phyloP scores from a whole-genome alignment of 1,284 basidiomycete species.

The Malassezia brasiliensis region DNA sequence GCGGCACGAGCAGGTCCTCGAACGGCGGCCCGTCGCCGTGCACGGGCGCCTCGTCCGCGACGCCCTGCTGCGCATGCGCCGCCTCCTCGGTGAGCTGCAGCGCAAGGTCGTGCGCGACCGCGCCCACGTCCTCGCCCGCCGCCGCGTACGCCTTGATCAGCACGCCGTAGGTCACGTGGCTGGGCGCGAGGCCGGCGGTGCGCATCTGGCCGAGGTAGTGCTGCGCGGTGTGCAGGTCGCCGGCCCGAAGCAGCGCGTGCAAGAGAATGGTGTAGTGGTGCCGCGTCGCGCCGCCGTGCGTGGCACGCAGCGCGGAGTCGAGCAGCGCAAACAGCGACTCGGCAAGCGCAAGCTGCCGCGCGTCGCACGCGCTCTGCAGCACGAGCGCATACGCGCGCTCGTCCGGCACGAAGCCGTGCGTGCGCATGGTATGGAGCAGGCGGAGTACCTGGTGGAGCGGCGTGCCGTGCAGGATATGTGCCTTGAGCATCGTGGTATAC shows the following conservation, averaged over 20 bases:
- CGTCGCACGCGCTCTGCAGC: constrained; percentile 74
- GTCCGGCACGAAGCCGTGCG: constrained; percentile 56
- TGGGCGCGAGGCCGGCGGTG: constrained; percentile 60
- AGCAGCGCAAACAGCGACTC: constrained; percentile 55
- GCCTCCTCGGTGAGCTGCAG: constrained; percentile 17
- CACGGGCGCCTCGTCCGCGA: not conserved
- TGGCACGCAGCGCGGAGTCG: constrained; percentile 20
- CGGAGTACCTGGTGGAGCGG: constrained; percentile 62
- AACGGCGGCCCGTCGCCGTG: constrained; percentile 20
- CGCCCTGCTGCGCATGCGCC: not conserved
- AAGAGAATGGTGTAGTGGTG: constrained; percentile 77
- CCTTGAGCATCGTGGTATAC: constrained; percentile 65
- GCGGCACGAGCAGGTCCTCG: constrained; percentile 56
- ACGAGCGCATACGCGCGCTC: constrained; percentile 64
- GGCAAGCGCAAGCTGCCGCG: constrained; percentile 61
- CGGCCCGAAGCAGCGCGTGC: constrained; percentile 61
- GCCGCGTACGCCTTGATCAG: constrained; percentile 51
- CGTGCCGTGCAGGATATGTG: constrained; percentile 68
- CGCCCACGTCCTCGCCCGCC: constrained; percentile 25
- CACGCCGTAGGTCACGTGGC: constrained; percentile 61
- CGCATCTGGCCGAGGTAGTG: constrained; percentile 67
- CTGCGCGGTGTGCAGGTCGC: constrained; percentile 58
- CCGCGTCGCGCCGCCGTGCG: constrained; percentile 43
- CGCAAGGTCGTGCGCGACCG: constrained; percentile 27
- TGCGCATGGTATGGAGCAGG: constrained; percentile 59